Base-by-base conservation (phyloP, 2,329 filamentous ascomycete species). In the Fusarium penzigii region DNA sequence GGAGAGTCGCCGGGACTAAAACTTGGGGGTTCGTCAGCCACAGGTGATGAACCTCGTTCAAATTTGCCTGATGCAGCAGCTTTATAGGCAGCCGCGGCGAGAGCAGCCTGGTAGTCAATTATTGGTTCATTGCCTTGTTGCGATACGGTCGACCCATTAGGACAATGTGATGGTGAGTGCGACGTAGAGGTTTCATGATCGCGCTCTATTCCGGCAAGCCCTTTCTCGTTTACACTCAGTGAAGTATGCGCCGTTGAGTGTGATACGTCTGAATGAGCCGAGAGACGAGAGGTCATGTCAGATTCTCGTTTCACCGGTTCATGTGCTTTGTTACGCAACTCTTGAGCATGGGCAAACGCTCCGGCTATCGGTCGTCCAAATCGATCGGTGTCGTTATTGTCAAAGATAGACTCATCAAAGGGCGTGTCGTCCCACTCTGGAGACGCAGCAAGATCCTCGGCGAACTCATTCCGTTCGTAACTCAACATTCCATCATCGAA, bases 41-140 rank as follows among this genome's bases (percentile, higher is more conserved):
- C 62, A 9, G 78, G 75, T 13, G 77, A 78, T 1, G 75, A 75
- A 49, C 82, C 79, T 13, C 90, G 81, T 14, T 83, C 77, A 61
- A 96, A 93, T 51, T 89, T 87, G 3, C 90, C 90, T 38, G 86
- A 87, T 1, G 84, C 84, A 17, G 85, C 88, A 6, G 92, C 91
- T 66, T 87, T 81, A 55, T 88, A 86, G 10, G 91, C 88, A 7
- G 92, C 93, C 43, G 89, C 87, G 2, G 90, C 91, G 5, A 97
- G 78, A 1, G 92, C 91, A 47, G 88, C 88, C 66, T 96, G 92
- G 64, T 97, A 93, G 1, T 84, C 87, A 40, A 85, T 84, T 51
- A 76, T 72, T 29, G 64, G 53, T 32, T 65, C 61, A 13, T 52
- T 46, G 9, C 48, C 56, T 6, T 49, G 39, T n/a, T 50, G 40